Evolutionary conservation across 2,329 filamentous ascomycete genomes (phyloP), one percentile per base, ranked within the genome.

Genomic region (Scopulariopsis brevicaulis): DNA sequence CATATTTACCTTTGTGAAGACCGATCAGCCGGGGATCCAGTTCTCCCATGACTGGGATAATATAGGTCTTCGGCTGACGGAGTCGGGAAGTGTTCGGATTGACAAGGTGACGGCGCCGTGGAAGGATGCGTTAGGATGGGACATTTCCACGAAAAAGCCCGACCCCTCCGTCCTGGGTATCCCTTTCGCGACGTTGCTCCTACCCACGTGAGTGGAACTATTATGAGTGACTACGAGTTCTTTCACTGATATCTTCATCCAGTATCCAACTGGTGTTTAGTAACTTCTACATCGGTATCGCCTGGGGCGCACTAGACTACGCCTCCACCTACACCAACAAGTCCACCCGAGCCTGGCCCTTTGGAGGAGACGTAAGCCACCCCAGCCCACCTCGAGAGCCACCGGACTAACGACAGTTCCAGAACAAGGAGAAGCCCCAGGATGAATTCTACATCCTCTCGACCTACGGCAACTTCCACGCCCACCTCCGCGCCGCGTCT

Each of bases 361-460:
- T 72, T 60, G 81, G 82, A 6, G 81, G 82, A 1, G 82, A 86
- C 58, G 79, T 80, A 63, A 60, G 71, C n/a, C 1, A 1, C 3
- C 1, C 14, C 11, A 20, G 3, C 20, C 8, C 7, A 50, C 20
- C 1, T 5, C 34, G 1, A 4, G 3, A 6, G 7, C 12, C 55
- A 37, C 53, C 7, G 24, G 0, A 4, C 59, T 64, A 55, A 64
- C 56, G 7, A 54, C 0, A 0, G 10, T 1, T 2, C n/a, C 12
- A 75, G 71, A 74, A 74, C 66, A 86, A 86, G 60, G 73, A 79
- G 2, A 75, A 74, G 1, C 74, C 80, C 0, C 78, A 77, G 0
- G 83, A 87, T 3, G 84, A 87, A 59, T 85, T 83, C 65, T 86
- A 86, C 65, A 79, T 87, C 56, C 74, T 87, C 18, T 77, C 80